Evolutionary conservation across 2,329 filamentous ascomycete genomes (phyloP).

Genomic region (Verticillium longisporum): DNA sequence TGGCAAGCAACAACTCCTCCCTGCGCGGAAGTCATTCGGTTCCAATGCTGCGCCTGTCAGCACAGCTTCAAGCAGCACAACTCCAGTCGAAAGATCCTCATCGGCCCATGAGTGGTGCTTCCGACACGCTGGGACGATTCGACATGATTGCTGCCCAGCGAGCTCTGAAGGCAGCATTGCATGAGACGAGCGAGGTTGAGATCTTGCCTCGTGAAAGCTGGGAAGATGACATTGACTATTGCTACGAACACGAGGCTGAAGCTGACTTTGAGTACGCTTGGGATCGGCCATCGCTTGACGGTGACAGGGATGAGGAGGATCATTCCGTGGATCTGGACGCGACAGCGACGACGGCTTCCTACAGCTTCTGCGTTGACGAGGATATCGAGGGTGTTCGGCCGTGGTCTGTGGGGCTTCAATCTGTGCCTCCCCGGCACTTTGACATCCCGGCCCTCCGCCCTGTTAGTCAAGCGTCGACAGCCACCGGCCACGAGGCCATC

Average conservation of each 20-base stretch:
- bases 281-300: conserved; percentile 50
- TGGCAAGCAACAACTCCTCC: conserved; percentile 41
- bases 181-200: conserved; percentile 18
- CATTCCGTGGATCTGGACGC: background rate
- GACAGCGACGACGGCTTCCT: background rate
- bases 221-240: conserved; percentile 67
- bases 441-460: conserved; percentile 44
- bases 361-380: background rate
- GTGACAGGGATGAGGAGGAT: conserved; percentile 18
- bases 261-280: conserved; percentile 61
- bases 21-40: conserved; percentile 50
- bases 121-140: conserved; percentile 43
- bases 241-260: conserved; percentile 62
- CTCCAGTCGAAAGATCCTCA: conserved; percentile 16
- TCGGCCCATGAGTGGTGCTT: conserved; percentile 39
- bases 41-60: conserved; percentile 42
- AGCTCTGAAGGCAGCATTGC: conserved; percentile 11
- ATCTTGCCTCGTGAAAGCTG: conserved; percentile 41
- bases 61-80: conserved; percentile 14
- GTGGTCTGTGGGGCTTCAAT: conserved; percentile 7
- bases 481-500: conserved; percentile 33
- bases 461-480: conserved; percentile 27
- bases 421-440: conserved; percentile 14
- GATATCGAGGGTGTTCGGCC: background rate
- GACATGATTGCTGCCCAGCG: conserved; percentile 29